phyloP scores from a whole-genome alignment of 202 grass and related monocot species.

The Tripidium arundinaceum region DNA sequence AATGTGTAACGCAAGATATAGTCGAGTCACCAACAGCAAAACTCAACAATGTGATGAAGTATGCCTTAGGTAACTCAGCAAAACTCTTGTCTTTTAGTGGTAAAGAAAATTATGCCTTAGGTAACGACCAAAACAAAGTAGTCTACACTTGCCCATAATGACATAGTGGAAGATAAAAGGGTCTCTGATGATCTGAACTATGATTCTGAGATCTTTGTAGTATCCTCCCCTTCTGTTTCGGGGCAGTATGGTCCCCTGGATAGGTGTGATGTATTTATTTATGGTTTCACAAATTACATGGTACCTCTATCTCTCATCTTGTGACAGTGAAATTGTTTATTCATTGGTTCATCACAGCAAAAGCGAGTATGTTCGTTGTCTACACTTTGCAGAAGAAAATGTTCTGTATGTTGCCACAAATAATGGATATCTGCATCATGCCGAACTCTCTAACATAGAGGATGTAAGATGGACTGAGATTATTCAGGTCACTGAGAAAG shows the following conservation, averaged over 20 bases:
- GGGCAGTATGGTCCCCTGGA: conserved; percentile 60
- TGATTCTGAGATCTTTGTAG: conserved; percentile 43
- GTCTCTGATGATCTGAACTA: conserved; percentile 18
- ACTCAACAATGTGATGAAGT: background rate
- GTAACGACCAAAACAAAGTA: background rate
- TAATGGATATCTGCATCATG: conserved; percentile 73
- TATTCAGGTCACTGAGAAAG: conserved; percentile 51
- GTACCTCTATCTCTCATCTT: conserved; percentile 20
- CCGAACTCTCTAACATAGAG: conserved; percentile 45
- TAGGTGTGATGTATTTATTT: conserved; percentile 52
- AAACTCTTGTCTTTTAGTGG: background rate
- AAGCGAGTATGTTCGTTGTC: conserved; percentile 88
- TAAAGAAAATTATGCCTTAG: background rate
- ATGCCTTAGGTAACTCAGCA: background rate
- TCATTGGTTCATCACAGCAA: conserved; percentile 58
- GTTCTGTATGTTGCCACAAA: conserved; percentile 84
- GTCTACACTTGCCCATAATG: conserved; percentile 18
- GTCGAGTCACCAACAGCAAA: background rate
- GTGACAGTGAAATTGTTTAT: conserved; percentile 31
- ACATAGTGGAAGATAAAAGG: conserved; percentile 18
- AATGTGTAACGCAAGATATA: background rate
- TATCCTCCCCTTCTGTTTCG: conserved; percentile 50
- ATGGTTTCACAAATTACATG: conserved; percentile 24
- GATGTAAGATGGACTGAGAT: conserved; percentile 70
- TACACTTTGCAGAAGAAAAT: conserved; percentile 71